Evolutionary conservation across 768 basidiomycete genomes (phyloP), one percentile per base, ranked within the genome.

Genomic region (Hydnomerulius pinastri): DNA sequence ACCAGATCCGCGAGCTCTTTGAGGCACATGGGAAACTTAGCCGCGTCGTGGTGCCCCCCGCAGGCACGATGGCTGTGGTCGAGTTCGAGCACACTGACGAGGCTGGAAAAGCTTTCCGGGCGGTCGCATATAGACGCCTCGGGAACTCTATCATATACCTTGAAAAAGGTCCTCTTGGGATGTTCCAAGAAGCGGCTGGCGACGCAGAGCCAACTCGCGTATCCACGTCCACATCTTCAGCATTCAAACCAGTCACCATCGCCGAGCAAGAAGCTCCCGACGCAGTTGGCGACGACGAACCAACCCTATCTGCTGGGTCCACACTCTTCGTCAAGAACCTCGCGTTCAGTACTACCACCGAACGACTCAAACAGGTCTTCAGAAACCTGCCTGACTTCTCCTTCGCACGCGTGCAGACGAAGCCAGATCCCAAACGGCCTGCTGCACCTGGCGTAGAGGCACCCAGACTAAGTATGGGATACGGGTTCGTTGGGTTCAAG

Each of bases 281-380:
- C 27, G 68, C 66, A 0, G 70, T 46, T 2, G 71, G 64, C 30
- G 78, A 74, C 21, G 72, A 72, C 36, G 60, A 60, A 38, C 71
- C 72, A 6, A 66, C 75, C 13, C 63, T 81, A n/a, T 75, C 78
- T 17, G 75, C 77, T 0, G 94, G 92, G 1, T 78, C 89, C 35
- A 98, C 95, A 13, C 79, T 98, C 12, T 98, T 92, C 68, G 77
- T 98, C 69, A 98, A 98, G 81, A 98, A 98, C 60, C 73, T 99
- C 35, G 77, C 92, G n/a, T 98, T 98, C 72, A 75, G 81, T n/a
- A 98, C 95, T 27, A 87, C 92, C 0, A 74, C 84, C 27, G 86
- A 87, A 50, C 78, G 84, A 20, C 76, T 99, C 12, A 71, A 71
- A 4, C 75, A 81, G 39, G 77, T 88, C 28, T 90, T 96, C 64